Conservation (phyloP, 345 rosid genomes). For the Clarkia xantiana region DNA sequence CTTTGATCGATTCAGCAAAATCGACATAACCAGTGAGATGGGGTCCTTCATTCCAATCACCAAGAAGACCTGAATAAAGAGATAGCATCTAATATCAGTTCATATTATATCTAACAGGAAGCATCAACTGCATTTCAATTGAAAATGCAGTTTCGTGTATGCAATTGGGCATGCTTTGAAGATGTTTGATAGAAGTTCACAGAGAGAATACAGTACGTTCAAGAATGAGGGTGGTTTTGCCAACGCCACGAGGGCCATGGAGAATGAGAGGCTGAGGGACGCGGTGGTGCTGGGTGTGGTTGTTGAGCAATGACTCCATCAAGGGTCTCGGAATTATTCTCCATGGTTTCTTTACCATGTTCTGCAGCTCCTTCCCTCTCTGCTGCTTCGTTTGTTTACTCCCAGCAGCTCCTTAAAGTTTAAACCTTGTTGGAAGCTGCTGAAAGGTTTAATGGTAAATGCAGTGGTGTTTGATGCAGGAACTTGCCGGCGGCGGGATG, state of each 20-base stretch:
- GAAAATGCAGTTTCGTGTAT: no score
- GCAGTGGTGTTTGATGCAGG: no score
- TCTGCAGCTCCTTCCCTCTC: background rate
- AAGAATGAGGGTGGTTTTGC: slow-evolving; percentile 86
- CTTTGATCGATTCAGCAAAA: slow-evolving; percentile 64
- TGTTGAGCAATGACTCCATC: slow-evolving; percentile 72
- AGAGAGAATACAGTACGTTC: slow-evolving; percentile 31
- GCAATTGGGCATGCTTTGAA: background rate
- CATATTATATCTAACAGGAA: no score
- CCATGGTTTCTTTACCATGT: slow-evolving; percentile 81
- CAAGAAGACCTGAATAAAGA: slow-evolving; percentile 45
- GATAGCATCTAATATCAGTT: no score
- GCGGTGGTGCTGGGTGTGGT: slow-evolving; percentile 90
- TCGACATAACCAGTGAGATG: slow-evolving; percentile 83
- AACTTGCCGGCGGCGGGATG: no score
- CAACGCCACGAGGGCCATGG: slow-evolving; percentile 97
- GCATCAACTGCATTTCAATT: no score
- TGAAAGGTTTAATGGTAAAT: no score
- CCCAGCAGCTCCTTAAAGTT: no score
- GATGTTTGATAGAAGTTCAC: slow-evolving; percentile 7
- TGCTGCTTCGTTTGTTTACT: background rate
- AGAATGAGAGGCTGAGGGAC: slow-evolving; percentile 86
- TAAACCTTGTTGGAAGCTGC: no score
- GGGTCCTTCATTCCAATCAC: slow-evolving; percentile 78
- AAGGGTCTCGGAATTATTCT: slow-evolving; percentile 71